These are phyloP conservation scores for Juncus inflexus DNA, from an alignment of 176 grass and related monocot species.

Conservation along the genomic window DNA sequence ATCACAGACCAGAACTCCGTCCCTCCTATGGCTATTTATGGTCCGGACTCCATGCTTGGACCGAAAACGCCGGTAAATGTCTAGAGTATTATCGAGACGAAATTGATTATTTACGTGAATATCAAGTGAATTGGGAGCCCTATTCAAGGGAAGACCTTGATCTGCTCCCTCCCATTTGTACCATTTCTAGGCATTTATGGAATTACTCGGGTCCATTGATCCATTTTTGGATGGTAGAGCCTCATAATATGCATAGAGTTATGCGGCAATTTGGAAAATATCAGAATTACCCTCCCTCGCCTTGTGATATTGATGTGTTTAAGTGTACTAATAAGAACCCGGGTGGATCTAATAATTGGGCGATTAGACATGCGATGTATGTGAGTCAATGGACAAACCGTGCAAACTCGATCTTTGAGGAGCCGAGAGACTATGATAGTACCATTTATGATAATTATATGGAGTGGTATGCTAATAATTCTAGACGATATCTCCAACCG, in stretches of 20 bases:
- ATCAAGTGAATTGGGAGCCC: conserved; percentile 12
- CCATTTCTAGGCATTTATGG: conserved; percentile 2
- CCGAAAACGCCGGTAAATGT: neutral
- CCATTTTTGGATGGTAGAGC: conserved; percentile 22
- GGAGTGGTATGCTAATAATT: conserved; percentile 1
- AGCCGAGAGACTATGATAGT: conserved; percentile 16
- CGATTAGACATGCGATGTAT: conserved; percentile 1
- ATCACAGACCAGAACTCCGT: neutral
- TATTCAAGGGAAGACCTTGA: conserved; percentile 12
- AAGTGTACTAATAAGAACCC: too few relatives aligned
- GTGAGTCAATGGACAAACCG: conserved; percentile 4
- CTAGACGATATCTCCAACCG: conserved; percentile 7
- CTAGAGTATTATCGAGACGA: conserved; percentile 15
- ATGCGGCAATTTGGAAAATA: conserved; percentile 19
- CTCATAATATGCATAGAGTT: conserved; percentile 15
- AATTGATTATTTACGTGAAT: conserved; percentile 16
- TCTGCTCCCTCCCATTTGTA: conserved; percentile 16
- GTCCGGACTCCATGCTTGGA: conserved; percentile 11
- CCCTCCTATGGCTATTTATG: conserved; percentile 17
- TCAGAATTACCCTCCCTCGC: conserved; percentile 9
- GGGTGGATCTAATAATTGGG: too few relatives aligned
- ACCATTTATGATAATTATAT: neutral
- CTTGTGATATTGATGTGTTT: neutral
- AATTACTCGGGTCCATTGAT: conserved; percentile 11
- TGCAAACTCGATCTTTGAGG: neutral